Percentiles rank a stretch among this genome's conserved stretches.
Evolutionary conservation across 345 rosid species (phyloP).

Genomic region (Pugionium dolabratum): DNA sequence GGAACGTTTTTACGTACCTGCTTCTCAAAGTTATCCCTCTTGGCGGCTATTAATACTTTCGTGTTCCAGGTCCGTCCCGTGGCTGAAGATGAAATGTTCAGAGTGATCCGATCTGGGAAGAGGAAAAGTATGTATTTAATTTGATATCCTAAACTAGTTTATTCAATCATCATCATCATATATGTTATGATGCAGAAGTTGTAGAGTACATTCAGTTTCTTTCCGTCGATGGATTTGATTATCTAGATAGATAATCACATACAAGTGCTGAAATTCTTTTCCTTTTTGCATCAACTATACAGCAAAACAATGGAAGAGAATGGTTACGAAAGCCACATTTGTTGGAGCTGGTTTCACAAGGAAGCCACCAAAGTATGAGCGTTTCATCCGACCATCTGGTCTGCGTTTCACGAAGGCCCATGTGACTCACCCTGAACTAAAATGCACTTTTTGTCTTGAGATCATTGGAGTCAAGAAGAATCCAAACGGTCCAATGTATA

Average conservation of each 20-base stretch:
- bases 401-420: constrained; percentile 89
- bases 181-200: background rate
- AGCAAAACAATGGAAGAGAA: constrained; percentile 97
- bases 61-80: constrained; percentile 85
- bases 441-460: constrained; percentile 82
- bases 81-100: constrained; percentile 98
- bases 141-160: background rate
- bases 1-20: background rate
- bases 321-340: constrained; percentile 92
- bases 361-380: constrained; percentile 96
- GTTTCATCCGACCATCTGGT: constrained; percentile 93
- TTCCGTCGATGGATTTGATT: background rate
- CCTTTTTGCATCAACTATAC: constrained; percentile 29
- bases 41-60: background rate
- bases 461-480: constrained; percentile 88
- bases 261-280: constrained; percentile 1
- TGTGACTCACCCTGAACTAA: constrained; percentile 91
- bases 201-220: background rate
- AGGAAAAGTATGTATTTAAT: constrained; percentile 62
- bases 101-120: constrained; percentile 87
- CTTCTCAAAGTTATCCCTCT: background rate
- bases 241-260: background rate
- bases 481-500: constrained; percentile 92
- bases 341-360: constrained; percentile 89
- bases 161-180: background rate